Evolutionary conservation across 306 rosid species (phyloP).

Genomic region (Notholithocarpus densiflorus): DNA sequence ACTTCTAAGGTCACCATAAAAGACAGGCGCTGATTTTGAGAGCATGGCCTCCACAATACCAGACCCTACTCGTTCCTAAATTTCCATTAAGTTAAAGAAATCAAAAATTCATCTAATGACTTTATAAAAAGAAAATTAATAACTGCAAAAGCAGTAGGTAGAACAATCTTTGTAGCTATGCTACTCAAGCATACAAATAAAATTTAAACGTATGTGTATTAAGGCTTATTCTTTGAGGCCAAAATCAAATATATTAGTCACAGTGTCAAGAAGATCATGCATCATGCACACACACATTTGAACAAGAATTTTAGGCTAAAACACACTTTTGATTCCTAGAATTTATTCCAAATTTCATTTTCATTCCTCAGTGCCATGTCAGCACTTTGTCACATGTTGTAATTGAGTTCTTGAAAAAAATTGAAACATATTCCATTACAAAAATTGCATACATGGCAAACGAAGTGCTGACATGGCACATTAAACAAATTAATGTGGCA

Average conservation of each 20-base stretch:
- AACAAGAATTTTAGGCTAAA: neutral
- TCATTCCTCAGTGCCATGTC: no score
- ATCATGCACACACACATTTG: neutral
- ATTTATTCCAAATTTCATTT: no score
- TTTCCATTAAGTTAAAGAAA: constrained; percentile 10
- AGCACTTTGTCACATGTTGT: no score
- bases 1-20: constrained; percentile 88
- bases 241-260: neutral
- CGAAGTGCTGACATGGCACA: no score
- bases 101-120: neutral
- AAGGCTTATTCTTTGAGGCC: neutral
- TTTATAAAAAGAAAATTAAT: neutral
- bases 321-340: no score
- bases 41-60: constrained; percentile 86
- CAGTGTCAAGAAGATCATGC: no score
- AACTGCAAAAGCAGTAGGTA: neutral
- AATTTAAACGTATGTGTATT: neutral
- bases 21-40: constrained; percentile 66
- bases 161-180: neutral
- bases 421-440: no score
- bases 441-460: no score
- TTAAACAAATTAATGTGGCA: no score
- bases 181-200: neutral
- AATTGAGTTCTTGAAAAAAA: no score
- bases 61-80: constrained; percentile 66